phyloP scores from a whole-genome alignment of 176 grass and related monocot genomes.

The Lolium rigidum region DNA sequence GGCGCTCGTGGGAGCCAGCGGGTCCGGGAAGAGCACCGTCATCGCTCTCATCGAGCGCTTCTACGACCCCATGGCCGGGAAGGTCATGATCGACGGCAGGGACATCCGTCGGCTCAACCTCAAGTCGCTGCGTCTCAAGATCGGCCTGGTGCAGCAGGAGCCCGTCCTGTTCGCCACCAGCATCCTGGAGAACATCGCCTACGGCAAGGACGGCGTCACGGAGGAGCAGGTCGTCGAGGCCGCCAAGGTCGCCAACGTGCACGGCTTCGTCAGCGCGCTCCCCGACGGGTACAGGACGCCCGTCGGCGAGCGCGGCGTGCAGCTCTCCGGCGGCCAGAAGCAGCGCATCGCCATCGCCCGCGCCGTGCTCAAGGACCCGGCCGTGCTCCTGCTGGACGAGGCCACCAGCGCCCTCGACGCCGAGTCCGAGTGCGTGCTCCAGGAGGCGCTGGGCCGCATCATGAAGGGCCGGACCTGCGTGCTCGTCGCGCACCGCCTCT shows the following conservation, averaged over 20 bases:
- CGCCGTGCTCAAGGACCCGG: constrained; percentile 85
- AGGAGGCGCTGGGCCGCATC: constrained; percentile 88
- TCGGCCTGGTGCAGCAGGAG: constrained; percentile 90
- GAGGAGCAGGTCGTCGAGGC: constrained; percentile 74
- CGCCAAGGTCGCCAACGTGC: constrained; percentile 75
- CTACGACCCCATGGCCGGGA: constrained; percentile 84
- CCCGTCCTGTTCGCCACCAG: constrained; percentile 73
- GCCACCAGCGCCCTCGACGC: constrained; percentile 84
- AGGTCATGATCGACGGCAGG: constrained; percentile 82
- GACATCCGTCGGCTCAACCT: constrained; percentile 78
- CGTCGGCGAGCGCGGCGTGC: constrained; percentile 81
- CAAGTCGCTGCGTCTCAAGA: constrained; percentile 67
- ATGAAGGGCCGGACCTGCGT: constrained; percentile 87
- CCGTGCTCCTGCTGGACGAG: constrained; percentile 81
- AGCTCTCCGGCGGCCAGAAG: constrained; percentile 84
- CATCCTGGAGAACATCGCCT: constrained; percentile 92
- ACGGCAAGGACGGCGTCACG: constrained; percentile 70
- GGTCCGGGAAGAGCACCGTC: constrained; percentile 79
- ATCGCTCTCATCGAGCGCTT: constrained; percentile 79
- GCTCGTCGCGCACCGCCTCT: constrained; percentile 80
- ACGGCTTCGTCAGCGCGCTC: constrained; percentile 79
- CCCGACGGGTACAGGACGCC: constrained; percentile 80
- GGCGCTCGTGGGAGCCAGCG: constrained; percentile 74
- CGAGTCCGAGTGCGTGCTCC: constrained; percentile 83
- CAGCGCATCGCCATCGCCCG: constrained; percentile 89